phyloP scores from a whole-genome alignment of 2,329 filamentous ascomycete species.

The Stylonectria norvegica region DNA sequence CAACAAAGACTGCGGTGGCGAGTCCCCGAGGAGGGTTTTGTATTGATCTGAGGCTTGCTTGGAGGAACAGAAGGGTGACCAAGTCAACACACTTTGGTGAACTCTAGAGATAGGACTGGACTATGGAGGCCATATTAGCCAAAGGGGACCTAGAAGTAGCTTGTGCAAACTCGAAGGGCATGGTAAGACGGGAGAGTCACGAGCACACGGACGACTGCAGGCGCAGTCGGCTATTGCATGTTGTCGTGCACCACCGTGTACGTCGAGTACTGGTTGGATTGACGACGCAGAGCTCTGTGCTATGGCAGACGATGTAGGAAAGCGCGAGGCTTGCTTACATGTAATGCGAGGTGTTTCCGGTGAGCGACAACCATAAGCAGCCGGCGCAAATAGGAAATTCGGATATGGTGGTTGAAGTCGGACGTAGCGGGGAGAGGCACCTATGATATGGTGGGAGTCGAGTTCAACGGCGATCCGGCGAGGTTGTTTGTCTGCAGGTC shows the following conservation, averaged over 20 bases:
- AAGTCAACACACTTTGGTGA: no score
- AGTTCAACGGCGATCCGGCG: no score
- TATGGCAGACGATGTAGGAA: slow-evolving; percentile 9
- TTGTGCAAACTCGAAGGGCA: slow-evolving; percentile 8
- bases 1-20: background rate
- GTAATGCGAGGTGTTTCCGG: slow-evolving; percentile 10
- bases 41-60: no score
- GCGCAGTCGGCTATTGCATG: slow-evolving; percentile 20
- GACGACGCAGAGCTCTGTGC: slow-evolving; percentile 3
- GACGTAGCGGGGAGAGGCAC: no score
- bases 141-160: slow-evolving; percentile 1
- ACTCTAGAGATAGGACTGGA: background rate
- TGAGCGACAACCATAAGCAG: slow-evolving; percentile 8
- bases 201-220: slow-evolving; percentile 27
- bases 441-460: background rate
- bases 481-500: slow-evolving; percentile 13
- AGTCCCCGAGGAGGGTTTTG: no score
- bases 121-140: background rate
- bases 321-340: slow-evolving; percentile 23
- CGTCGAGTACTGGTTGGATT: slow-evolving; percentile 12
- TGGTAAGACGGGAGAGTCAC: slow-evolving; percentile 19
- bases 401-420: background rate
- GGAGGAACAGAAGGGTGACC: no score
- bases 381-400: background rate
- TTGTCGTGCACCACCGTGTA: slow-evolving; percentile 16